phyloP scores from a whole-genome alignment of 2,329 filamentous ascomycete species.

The Acrocalymma vagum region DNA sequence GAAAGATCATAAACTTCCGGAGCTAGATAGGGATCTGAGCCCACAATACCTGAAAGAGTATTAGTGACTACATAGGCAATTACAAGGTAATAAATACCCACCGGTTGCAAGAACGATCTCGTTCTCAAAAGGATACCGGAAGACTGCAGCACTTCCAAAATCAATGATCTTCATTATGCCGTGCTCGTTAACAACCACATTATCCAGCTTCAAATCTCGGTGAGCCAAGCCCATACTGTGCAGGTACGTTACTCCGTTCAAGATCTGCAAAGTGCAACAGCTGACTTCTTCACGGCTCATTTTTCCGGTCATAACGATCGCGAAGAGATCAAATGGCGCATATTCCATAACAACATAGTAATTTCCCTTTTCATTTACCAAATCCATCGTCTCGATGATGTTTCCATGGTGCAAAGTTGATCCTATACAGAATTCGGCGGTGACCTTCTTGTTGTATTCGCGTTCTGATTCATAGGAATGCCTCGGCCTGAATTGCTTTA shows the following conservation, averaged over 20 bases:
- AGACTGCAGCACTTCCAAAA: slow-evolving; percentile 96
- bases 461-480: slow-evolving; percentile 94
- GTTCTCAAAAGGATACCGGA: slow-evolving; percentile 95
- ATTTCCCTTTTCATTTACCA: slow-evolving; percentile 89
- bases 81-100: slow-evolving; percentile 54
- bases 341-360: slow-evolving; percentile 99
- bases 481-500: slow-evolving; percentile 93
- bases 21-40: slow-evolving; percentile 94
- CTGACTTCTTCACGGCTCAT: slow-evolving; percentile 92
- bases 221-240: slow-evolving; percentile 96
- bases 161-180: slow-evolving; percentile 99
- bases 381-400: slow-evolving; percentile 97
- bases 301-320: slow-evolving; percentile 98
- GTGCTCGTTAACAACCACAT: slow-evolving; percentile 94
- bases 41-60: slow-evolving; percentile 70
- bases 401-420: slow-evolving; percentile 97
- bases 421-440: slow-evolving; percentile 96
- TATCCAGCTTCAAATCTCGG: slow-evolving; percentile 94
- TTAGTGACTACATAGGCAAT: slow-evolving; percentile 20
- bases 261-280: slow-evolving; percentile 91
- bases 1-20: slow-evolving; percentile 95
- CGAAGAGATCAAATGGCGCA: slow-evolving; percentile 93
- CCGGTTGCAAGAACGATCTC: slow-evolving; percentile 83
- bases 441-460: slow-evolving; percentile 98
- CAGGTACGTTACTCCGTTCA: slow-evolving; percentile 92